A percentile compares a stretch with the other conserved stretches of the same genome.
phyloP scores from a whole-genome alignment of 148 eudicot genomes.

The Silene conica region DNA sequence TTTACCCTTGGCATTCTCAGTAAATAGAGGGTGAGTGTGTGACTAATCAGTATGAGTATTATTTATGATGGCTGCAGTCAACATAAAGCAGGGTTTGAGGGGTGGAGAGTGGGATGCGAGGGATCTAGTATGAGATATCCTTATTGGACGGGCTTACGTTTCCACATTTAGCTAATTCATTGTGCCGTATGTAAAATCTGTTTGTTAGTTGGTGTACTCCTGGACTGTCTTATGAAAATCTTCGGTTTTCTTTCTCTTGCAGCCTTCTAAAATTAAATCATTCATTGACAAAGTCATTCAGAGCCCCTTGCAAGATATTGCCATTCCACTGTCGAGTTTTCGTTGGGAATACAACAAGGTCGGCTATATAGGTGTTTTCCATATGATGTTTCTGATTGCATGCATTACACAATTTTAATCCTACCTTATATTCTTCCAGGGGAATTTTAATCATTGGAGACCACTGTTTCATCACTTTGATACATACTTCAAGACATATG shows the following conservation, averaged over 20 bases:
- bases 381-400: neutral
- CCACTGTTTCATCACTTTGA: conserved; percentile 94
- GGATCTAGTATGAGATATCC: neutral
- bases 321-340: conserved; percentile 77
- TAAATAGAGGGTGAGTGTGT: neutral
- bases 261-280: conserved; percentile 77
- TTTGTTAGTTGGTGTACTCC: neutral
- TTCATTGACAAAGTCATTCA: conserved; percentile 84
- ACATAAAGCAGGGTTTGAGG: neutral
- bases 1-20: neutral
- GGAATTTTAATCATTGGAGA: conserved; percentile 98
- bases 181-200: neutral
- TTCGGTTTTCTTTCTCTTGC: conserved; percentile 16
- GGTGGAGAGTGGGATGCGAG: neutral
- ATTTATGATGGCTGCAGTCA: no score
- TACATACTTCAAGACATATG: conserved; percentile 76
- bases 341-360: conserved; percentile 99
- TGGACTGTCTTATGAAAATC: neutral
- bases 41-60: neutral
- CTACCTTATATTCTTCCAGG: conserved; percentile 46
- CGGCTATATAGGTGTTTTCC: neutral
- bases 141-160: neutral
- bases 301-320: conserved; percentile 84
- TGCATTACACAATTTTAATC: neutral
- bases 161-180: neutral